Percentiles rank a stretch among this genome's conserved stretches.
Evolutionary conservation across 2,329 filamentous ascomycete genomes (phyloP).

Genomic region (Colletotrichum orbiculare): DNA sequence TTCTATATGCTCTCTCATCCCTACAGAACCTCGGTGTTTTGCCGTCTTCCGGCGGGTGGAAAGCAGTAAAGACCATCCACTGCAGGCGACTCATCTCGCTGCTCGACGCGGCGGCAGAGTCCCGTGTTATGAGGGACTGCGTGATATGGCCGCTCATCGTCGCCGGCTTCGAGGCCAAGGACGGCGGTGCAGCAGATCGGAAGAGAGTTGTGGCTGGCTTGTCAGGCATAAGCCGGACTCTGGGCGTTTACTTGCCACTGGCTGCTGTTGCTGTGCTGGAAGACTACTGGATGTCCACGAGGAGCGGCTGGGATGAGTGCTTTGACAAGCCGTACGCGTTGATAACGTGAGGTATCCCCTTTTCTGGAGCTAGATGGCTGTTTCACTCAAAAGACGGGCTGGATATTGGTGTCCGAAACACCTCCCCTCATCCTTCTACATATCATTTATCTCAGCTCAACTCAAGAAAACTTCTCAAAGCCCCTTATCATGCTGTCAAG

Average conservation of each 20-base stretch:
- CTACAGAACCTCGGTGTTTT: constrained; percentile 47
- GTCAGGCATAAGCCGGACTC: background rate
- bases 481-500: constrained; percentile 40
- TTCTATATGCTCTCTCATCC: constrained; percentile 50
- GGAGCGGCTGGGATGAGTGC: constrained; percentile 20
- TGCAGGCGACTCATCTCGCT: constrained; percentile 35
- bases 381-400: background rate
- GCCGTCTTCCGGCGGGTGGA: constrained; percentile 33
- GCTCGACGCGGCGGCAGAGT: constrained; percentile 34
- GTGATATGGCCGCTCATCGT: constrained; percentile 24
- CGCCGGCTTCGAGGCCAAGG: constrained; percentile 23
- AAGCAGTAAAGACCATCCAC: constrained; percentile 25
- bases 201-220: background rate
- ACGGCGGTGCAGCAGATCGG: background rate
- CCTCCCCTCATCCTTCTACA: background rate
- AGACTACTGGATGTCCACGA: constrained; percentile 2
- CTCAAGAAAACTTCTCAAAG: background rate
- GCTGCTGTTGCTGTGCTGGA: constrained; percentile 17
- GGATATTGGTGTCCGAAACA: background rate
- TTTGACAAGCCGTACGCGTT: constrained; percentile 22
- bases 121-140: background rate
- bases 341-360: background rate
- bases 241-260: constrained; percentile 23
- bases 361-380: background rate
- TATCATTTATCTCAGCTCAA: background rate